Conservation (phyloP, 768 basidiomycete genomes). For the Butyriboletus loyo region DNA sequence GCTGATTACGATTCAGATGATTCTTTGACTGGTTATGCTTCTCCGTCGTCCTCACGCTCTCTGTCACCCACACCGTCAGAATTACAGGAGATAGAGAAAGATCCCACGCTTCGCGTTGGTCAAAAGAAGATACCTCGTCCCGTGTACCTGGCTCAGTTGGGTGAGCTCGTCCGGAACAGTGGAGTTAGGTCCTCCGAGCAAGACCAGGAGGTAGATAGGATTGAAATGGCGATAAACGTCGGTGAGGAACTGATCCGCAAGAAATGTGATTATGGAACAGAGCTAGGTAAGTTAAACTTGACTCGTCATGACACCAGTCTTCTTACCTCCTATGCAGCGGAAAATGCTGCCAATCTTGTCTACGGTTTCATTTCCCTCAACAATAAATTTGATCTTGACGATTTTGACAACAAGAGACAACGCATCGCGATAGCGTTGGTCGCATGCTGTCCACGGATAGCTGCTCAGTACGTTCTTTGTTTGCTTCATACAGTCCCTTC, state of each 20-base stretch:
- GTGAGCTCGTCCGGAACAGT: constrained; percentile 68
- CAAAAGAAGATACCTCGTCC: constrained; percentile 72
- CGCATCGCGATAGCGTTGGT: constrained; percentile 77
- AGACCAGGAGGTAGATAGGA: constrained; percentile 64
- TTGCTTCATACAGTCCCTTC: neutral
- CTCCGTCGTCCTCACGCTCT: constrained; percentile 62
- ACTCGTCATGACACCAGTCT: neutral
- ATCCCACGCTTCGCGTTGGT: constrained; percentile 75
- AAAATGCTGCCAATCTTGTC: constrained; percentile 83
- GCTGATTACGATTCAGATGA: constrained; percentile 75
- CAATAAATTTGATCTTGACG: constrained; percentile 80
- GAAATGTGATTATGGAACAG: constrained; percentile 82
- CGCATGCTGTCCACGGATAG: constrained; percentile 69
- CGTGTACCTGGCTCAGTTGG: constrained; percentile 86
- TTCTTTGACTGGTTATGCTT: constrained; percentile 74
- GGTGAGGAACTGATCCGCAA: constrained; percentile 83
- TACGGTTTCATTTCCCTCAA: constrained; percentile 72
- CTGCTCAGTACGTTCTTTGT: constrained; percentile 67
- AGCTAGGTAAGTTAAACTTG: constrained; percentile 57
- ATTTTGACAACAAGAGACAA: constrained; percentile 75
- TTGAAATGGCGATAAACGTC: constrained; percentile 75
- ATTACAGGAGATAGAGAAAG: constrained; percentile 78
- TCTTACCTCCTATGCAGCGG: constrained; percentile 50
- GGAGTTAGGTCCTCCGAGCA: constrained; percentile 50
- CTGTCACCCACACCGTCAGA: constrained; percentile 79